phyloP scores from a whole-genome alignment of 257 asterid genomes.

The Nicotiana attenuata region DNA sequence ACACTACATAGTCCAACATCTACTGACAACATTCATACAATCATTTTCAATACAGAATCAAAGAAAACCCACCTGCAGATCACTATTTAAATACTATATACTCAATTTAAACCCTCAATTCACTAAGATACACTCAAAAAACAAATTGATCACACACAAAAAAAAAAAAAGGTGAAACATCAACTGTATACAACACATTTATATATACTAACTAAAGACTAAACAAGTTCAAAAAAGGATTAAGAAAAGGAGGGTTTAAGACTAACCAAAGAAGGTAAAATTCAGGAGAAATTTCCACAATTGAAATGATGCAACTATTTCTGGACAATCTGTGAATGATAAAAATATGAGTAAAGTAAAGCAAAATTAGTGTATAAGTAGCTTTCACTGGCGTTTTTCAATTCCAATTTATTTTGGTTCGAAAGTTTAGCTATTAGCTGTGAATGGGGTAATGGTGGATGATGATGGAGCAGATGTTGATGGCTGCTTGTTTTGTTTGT shows the following conservation, averaged over 20 bases:
- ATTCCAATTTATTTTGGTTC: background rate
- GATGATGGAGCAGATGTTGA: background rate
- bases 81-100: background rate
- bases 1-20: background rate
- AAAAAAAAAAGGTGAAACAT: background rate
- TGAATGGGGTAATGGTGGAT: background rate
- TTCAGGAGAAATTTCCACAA: background rate
- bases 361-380: background rate
- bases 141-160: background rate
- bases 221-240: background rate
- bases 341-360: background rate
- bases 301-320: background rate
- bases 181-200: background rate
- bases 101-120: background rate
- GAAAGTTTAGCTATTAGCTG: background rate
- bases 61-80: background rate
- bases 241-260: background rate
- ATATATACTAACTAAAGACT: background rate
- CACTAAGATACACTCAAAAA: background rate
- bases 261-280: constrained; percentile 11
- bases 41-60: background rate
- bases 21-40: background rate
- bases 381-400: background rate
- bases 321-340: background rate
- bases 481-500: background rate